phyloP scores from a whole-genome alignment of 176 grass and related monocot genomes.

The Themeda triandra region DNA sequence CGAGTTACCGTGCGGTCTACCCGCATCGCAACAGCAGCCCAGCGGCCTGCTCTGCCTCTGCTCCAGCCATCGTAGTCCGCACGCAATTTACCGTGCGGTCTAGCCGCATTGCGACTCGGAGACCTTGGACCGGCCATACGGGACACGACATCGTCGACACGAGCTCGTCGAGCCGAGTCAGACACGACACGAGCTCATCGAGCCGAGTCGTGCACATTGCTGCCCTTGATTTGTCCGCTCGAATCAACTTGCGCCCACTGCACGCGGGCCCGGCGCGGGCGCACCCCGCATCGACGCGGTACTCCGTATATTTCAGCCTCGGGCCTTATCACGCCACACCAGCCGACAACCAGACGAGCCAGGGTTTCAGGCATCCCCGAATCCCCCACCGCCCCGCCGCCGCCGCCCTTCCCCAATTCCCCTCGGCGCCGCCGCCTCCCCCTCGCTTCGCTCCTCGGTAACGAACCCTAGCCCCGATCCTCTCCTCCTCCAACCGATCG shows the following conservation, averaged over 20 bases:
- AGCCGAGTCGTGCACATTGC: too few relatives aligned
- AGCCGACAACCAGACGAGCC: not conserved
- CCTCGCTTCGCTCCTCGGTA: constrained; percentile 4
- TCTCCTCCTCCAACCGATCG: not conserved
- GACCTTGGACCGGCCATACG: not conserved
- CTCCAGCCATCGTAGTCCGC: not conserved
- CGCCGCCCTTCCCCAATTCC: not conserved
- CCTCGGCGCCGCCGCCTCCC: not conserved
- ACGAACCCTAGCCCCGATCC: constrained; percentile 21
- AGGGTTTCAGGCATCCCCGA: not conserved
- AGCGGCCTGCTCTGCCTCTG: too few relatives aligned
- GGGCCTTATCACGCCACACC: not conserved
- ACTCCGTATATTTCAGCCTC: not conserved
- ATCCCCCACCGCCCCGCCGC: not conserved
- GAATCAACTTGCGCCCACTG: not conserved
- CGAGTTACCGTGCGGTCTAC: not conserved
- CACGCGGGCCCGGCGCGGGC: not conserved
- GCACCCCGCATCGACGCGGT: not conserved
- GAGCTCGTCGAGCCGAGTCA: not conserved
- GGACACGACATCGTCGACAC: not conserved
- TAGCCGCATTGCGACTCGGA: not conserved
- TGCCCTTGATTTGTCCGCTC: not conserved
- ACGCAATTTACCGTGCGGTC: not conserved
- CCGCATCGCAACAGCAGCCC: too few relatives aligned
- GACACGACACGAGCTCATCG: too few relatives aligned